Conservation (phyloP, 257 asterid species). For the Plectranthus barbatus region DNA sequence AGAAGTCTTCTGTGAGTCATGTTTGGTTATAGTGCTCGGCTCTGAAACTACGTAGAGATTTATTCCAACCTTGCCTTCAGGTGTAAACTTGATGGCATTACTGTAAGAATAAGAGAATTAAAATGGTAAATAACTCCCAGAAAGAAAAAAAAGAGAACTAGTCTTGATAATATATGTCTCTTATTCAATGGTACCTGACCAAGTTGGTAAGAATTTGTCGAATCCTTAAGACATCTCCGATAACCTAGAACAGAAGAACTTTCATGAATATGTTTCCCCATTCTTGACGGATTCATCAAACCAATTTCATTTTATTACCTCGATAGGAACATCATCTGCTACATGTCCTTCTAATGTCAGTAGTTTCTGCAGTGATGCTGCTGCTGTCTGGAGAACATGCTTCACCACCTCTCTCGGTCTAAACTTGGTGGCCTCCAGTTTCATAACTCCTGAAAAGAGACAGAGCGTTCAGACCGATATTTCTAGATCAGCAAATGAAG, state of each 20-base stretch:
- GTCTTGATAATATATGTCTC: not conserved
- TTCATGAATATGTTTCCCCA: not conserved
- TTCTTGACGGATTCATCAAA: not conserved
- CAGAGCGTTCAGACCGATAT: not conserved
- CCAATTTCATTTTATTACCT: constrained; percentile 33
- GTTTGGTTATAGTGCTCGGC: constrained; percentile 23
- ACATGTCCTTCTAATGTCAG: constrained; percentile 74
- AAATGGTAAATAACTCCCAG: not conserved
- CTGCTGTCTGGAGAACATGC: constrained; percentile 89
- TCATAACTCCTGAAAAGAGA: constrained; percentile 67
- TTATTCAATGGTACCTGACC: constrained; percentile 48
- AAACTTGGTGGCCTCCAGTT: constrained; percentile 81
- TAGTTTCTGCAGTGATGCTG: constrained; percentile 74
- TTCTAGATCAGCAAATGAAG: not conserved
- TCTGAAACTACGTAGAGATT: constrained; percentile 56
- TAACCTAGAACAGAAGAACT: constrained; percentile 41
- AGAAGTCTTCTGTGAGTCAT: constrained; percentile 12
- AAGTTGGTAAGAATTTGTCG: constrained; percentile 90
- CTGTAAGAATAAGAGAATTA: constrained; percentile 27
- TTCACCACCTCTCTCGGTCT: constrained; percentile 90
- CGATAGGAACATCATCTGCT: constrained; percentile 85
- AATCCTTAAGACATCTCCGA: constrained; percentile 83
- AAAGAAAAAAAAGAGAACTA: not conserved
- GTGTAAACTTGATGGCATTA: constrained; percentile 88
- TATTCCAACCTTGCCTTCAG: constrained; percentile 83